Percentiles rank a stretch among this genome's conserved stretches.
Conservation (phyloP, 805 yeast genomes). For the Allodekkera sacchari region DNA sequence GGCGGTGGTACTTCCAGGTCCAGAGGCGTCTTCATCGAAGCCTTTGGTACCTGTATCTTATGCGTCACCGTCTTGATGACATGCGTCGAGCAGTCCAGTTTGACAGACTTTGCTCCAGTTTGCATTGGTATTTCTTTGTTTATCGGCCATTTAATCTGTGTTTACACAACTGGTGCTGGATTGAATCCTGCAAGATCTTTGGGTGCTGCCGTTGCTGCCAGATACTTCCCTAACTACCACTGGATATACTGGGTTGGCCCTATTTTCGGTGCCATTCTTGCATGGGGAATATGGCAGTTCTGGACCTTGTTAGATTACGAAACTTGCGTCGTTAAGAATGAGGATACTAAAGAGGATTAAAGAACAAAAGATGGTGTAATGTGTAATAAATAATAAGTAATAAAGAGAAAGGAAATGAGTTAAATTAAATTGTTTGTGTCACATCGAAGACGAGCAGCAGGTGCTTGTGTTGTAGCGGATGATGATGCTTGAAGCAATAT, state of each 20-base stretch:
- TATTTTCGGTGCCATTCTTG: conserved; percentile 56
- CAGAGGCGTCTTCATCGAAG: conserved; percentile 76
- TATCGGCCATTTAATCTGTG: conserved; percentile 73
- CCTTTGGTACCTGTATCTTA: conserved; percentile 67
- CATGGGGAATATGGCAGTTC: conserved; percentile 59
- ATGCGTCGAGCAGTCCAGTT: conserved; percentile 76
- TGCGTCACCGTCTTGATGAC: conserved; percentile 72
- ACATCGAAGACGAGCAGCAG: too few relatives aligned
- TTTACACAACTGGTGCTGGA: conserved; percentile 86
- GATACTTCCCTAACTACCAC: conserved; percentile 70
- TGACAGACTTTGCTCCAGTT: conserved; percentile 73
- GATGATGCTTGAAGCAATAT: too few relatives aligned
- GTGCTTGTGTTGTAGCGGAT: too few relatives aligned
- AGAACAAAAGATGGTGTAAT: too few relatives aligned
- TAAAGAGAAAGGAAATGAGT: too few relatives aligned
- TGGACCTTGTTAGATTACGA: conserved; percentile 61
- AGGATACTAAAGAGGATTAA: too few relatives aligned
- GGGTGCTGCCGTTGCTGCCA: conserved; percentile 62
- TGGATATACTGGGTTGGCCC: conserved; percentile 97
- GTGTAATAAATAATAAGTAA: too few relatives aligned
- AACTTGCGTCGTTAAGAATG: conserved; percentile 25
- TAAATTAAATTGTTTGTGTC: too few relatives aligned
- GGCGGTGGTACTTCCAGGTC: conserved; percentile 66
- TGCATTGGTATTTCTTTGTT: conserved; percentile 78
- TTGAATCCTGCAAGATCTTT: conserved; percentile 85